Conservation (phyloP, 768 basidiomycete species). For the Auricularia auricula-judae region DNA sequence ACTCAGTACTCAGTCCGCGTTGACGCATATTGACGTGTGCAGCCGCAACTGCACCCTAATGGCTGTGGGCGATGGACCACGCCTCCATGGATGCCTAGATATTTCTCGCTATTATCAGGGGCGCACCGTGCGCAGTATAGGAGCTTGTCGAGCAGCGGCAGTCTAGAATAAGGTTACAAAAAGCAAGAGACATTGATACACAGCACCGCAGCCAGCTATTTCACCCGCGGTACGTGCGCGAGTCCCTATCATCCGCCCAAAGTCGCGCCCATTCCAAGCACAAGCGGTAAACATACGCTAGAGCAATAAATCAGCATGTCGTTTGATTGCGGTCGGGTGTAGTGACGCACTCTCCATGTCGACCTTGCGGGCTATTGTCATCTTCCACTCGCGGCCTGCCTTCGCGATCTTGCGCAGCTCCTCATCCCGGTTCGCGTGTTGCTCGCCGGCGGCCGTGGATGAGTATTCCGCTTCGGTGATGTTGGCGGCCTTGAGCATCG, state of each 20-base stretch:
- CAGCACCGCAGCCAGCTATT: background rate
- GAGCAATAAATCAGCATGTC: background rate
- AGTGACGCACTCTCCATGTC: constrained; percentile 81
- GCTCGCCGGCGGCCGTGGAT: constrained; percentile 21
- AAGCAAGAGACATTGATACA: background rate
- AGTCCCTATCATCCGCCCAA: constrained; percentile 73
- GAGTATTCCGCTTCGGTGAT: constrained; percentile 25
- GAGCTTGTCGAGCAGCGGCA: too few relatives aligned
- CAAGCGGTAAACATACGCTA: constrained; percentile 74
- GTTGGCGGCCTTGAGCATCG: constrained; percentile 44
- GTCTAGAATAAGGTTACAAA: background rate
- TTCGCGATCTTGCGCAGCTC: constrained; percentile 72
- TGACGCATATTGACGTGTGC: background rate
- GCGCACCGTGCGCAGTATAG: too few relatives aligned
- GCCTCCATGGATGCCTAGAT: too few relatives aligned
- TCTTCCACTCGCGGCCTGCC: constrained; percentile 91
- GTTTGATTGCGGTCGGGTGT: background rate
- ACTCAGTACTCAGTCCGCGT: background rate
- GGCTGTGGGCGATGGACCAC: too few relatives aligned
- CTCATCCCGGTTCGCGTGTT: constrained; percentile 50
- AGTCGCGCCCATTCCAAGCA: constrained; percentile 84
- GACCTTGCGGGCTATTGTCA: constrained; percentile 63
- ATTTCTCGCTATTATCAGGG: too few relatives aligned
- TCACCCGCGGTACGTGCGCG: constrained; percentile 15
- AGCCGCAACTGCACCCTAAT: background rate